Evolutionary conservation across 768 basidiomycete genomes (phyloP).

Genomic region (Boletus tylopilopsis): DNA sequence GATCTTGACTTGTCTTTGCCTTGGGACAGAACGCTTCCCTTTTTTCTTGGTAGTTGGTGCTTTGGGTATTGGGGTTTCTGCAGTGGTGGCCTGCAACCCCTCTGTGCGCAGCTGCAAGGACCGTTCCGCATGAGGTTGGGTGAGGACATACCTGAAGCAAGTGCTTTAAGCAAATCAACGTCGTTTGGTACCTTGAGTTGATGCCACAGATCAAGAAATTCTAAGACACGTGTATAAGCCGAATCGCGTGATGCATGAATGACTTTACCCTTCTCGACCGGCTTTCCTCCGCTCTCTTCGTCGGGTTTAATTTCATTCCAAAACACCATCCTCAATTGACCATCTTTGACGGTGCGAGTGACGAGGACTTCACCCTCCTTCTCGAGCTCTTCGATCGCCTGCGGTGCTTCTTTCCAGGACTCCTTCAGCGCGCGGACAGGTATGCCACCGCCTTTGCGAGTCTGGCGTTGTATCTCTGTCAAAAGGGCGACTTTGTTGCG

Average conservation of each 20-base stretch:
- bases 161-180: constrained; percentile 73
- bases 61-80: constrained; percentile 55
- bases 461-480: constrained; percentile 82
- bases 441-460: constrained; percentile 80
- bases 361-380: constrained; percentile 85
- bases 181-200: constrained; percentile 80
- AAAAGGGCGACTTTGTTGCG: constrained; percentile 80
- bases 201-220: constrained; percentile 88
- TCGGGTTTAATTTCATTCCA: constrained; percentile 86
- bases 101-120: constrained; percentile 43
- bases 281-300: constrained; percentile 64
- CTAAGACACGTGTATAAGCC: constrained; percentile 36
- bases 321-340: constrained; percentile 79
- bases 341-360: constrained; percentile 82
- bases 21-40: constrained; percentile 69
- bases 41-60: constrained; percentile 72
- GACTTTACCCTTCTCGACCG: constrained; percentile 74
- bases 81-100: constrained; percentile 76
- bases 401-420: constrained; percentile 85
- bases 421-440: constrained; percentile 83
- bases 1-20: constrained; percentile 75
- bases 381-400: constrained; percentile 85
- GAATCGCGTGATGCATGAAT: constrained; percentile 14
- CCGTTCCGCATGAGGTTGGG: neutral
- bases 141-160: constrained; percentile 57